Conservation (phyloP, 2,329 filamentous ascomycete species). For the Aureobasidium sp. region DNA sequence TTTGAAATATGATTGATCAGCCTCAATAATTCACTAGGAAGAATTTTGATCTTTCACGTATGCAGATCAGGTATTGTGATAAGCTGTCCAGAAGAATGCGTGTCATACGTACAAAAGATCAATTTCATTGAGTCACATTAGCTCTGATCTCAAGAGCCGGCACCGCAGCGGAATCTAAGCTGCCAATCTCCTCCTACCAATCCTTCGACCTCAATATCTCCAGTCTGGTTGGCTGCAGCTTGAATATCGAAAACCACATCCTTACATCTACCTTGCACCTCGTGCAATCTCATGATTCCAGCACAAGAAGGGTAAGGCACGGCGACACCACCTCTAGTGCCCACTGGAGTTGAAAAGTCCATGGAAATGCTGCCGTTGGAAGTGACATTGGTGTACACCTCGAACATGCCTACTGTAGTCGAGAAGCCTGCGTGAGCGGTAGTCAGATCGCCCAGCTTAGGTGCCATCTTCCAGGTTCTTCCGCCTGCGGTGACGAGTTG, state of each 20-base stretch:
- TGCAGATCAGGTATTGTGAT: no score
- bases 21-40: no score
- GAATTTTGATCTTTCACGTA: no score
- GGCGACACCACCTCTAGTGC: constrained; percentile 6
- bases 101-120: background rate
- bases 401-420: constrained; percentile 12
- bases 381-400: constrained; percentile 14
- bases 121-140: background rate
- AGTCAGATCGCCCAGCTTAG: constrained; percentile 12
- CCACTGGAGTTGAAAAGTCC: constrained; percentile 12
- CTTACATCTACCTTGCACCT: constrained; percentile 8
- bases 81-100: no score
- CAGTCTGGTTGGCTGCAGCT: background rate
- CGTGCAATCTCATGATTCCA: constrained; percentile 14
- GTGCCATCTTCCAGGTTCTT: constrained; percentile 17
- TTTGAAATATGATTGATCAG: no score
- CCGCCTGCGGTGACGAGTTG: constrained; percentile 27
- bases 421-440: constrained; percentile 13
- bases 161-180: constrained; percentile 11
- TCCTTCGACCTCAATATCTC: constrained; percentile 16
- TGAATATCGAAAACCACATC: constrained; percentile 15
- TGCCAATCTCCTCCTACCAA: constrained; percentile 16
- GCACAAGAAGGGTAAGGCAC: constrained; percentile 16
- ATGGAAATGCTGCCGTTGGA: background rate
- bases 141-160: background rate